phyloP scores from a whole-genome alignment of 2,329 filamentous ascomycete species.

The Colletotrichum endophyticum region DNA sequence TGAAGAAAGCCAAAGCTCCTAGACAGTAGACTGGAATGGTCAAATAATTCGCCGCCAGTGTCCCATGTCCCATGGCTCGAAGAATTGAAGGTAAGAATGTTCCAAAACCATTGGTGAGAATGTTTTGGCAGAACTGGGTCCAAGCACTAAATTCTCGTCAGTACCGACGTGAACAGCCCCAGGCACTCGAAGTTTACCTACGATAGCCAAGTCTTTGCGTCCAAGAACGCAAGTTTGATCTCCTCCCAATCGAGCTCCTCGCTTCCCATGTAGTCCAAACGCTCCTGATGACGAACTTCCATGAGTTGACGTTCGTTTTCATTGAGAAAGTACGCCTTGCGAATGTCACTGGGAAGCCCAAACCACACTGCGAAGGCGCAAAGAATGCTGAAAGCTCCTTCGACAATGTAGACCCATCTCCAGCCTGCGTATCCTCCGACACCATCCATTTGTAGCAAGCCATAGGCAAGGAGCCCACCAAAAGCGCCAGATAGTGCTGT shows the following conservation, averaged over 20 bases:
- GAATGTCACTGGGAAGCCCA: background rate
- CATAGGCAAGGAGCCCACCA: background rate
- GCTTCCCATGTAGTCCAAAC: background rate
- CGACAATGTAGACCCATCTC: background rate
- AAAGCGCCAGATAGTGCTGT: background rate
- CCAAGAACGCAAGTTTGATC: background rate
- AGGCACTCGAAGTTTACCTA: rapidly evolving
- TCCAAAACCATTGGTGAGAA: background rate
- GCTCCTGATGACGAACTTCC: background rate
- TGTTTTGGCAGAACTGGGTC: background rate
- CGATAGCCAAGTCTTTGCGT: background rate
- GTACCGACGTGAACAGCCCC: rapidly evolving
- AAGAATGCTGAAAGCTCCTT: background rate
- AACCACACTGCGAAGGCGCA: background rate
- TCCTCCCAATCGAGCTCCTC: background rate
- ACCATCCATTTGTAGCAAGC: background rate
- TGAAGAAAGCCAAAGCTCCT: background rate
- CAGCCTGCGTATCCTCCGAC: background rate
- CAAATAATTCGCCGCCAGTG: background rate
- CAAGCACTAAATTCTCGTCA: background rate
- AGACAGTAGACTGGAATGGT: background rate
- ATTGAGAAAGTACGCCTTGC: background rate
- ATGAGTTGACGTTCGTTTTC: background rate
- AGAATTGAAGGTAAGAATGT: background rate
- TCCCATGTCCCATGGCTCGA: background rate